phyloP scores from a whole-genome alignment of 306 rosid species.

The Lathyrus tuberosus region DNA sequence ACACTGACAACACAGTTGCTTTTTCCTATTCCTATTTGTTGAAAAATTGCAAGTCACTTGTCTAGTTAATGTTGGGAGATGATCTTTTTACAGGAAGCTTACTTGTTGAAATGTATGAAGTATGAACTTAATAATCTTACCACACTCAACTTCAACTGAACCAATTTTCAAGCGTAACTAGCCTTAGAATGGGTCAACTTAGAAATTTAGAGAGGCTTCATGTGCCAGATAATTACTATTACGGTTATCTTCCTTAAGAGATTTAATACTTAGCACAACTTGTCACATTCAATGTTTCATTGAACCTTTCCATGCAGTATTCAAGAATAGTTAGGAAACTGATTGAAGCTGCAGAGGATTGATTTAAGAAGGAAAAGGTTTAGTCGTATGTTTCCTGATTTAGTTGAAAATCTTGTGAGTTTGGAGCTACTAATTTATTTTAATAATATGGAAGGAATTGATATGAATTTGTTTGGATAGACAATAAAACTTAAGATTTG shows the following conservation, averaged over 20 bases:
- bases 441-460: constrained; percentile 41
- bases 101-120: constrained; percentile 57
- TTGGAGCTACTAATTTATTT: constrained; percentile 67
- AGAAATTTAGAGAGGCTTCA: constrained; percentile 59
- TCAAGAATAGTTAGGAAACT: constrained; percentile 68
- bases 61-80: constrained; percentile 74
- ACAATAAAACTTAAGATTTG: too few species aligned
- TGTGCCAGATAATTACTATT: constrained; percentile 60
- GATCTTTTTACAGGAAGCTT: constrained; percentile 63
- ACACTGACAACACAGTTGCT: too few species aligned
- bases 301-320: constrained; percentile 58
- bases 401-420: constrained; percentile 66
- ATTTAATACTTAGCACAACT: constrained; percentile 58
- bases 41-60: constrained; percentile 66
- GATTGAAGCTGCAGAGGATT: constrained; percentile 64
- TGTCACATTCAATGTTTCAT: constrained; percentile 65
- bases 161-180: constrained; percentile 56
- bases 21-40: too few species aligned
- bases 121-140: constrained; percentile 70
- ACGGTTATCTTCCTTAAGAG: constrained; percentile 63
- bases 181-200: constrained; percentile 58
- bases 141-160: constrained; percentile 64
- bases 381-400: constrained; percentile 54
- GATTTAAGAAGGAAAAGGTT: constrained; percentile 72
- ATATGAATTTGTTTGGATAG: too few species aligned